A percentile compares a stretch with the other conserved stretches of the same genome.
Conservation (phyloP, 2,329 filamentous ascomycete species). For the Chalaropsis ovoidea region DNA sequence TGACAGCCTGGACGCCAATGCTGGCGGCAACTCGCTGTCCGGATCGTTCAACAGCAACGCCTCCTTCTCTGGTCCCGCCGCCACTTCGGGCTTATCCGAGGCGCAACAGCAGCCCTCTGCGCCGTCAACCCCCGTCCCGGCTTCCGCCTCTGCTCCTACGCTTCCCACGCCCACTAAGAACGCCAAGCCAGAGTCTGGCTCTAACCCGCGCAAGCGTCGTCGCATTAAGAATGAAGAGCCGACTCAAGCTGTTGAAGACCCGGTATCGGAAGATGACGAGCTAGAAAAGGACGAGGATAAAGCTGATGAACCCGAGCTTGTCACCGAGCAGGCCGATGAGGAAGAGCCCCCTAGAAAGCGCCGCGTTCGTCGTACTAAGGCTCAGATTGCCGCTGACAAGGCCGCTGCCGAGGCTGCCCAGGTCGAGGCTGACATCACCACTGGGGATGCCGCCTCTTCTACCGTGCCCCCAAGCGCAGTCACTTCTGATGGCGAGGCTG, state of each 20-base stretch:
- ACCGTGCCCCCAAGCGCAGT: neutral
- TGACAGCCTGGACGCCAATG: constrained; percentile 30
- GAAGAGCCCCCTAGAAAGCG: constrained; percentile 34
- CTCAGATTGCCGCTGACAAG: constrained; percentile 21
- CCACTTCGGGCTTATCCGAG: constrained; percentile 5
- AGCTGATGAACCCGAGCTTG: constrained; percentile 28
- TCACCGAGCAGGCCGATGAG: constrained; percentile 29
- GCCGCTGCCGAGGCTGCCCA: constrained; percentile 20
- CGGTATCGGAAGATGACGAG: constrained; percentile 7
- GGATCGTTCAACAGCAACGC: constrained; percentile 33
- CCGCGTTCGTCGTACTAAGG: constrained; percentile 20
- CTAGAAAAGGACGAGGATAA: constrained; percentile 22
- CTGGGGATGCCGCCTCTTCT: neutral
- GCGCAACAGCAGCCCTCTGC: constrained; percentile 5
- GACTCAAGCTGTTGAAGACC: neutral
- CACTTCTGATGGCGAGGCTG: neutral
- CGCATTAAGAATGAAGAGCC: constrained; percentile 21
- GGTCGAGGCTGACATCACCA: constrained; percentile 3
- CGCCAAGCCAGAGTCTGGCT: neutral
- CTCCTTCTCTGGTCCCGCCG: constrained; percentile 11
- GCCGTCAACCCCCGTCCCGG: constrained; percentile 10
- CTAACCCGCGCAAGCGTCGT: constrained; percentile 22
- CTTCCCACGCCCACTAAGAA: constrained; percentile 12
- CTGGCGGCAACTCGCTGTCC: constrained; percentile 28
- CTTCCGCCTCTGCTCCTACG: neutral